These are phyloP conservation scores for Stemphylium beticola DNA, from an alignment of 2,329 filamentous ascomycete species.

Conservation along the genomic window DNA sequence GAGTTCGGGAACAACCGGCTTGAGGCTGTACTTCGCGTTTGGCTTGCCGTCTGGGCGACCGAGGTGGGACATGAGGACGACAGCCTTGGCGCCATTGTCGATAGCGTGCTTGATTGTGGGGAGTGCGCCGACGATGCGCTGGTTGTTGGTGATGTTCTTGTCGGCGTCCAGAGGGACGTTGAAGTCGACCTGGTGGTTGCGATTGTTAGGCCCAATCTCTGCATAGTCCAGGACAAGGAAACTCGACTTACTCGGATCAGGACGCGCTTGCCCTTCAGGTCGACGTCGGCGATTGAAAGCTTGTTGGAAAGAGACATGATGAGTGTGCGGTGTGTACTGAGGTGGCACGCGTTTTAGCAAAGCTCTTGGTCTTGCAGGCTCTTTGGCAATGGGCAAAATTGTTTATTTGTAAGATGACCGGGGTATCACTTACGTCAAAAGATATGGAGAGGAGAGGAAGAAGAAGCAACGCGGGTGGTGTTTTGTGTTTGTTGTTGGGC, in stretches of 20 bases:
- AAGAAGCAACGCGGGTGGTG: conserved; percentile 14
- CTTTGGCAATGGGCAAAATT: not conserved
- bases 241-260: conserved; percentile 81
- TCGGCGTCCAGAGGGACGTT: conserved; percentile 95
- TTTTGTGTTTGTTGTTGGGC: conserved; percentile 29
- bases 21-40: conserved; percentile 92
- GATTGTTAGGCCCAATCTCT: conserved; percentile 15
- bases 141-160: conserved; percentile 96
- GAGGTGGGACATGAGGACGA: conserved; percentile 97
- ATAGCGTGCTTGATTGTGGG: conserved; percentile 95
- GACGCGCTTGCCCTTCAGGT: conserved; percentile 98
- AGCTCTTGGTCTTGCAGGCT: not conserved
- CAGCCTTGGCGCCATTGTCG: conserved; percentile 87
- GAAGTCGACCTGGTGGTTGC: conserved; percentile 83
- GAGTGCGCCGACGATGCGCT: conserved; percentile 95
- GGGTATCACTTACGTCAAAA: conserved; percentile 25
- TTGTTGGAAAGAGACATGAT: conserved; percentile 97
- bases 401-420: conserved; percentile 7
- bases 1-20: conserved; percentile 88
- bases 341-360: not conserved
- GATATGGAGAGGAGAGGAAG: conserved; percentile 16
- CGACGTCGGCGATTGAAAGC: conserved; percentile 93
- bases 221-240: conserved; percentile 20
- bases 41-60: conserved; percentile 89
- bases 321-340: conserved; percentile 9